Evolutionary conservation across 1,284 basidiomycete genomes (phyloP), one percentile per base, ranked within the genome.

Genomic region (Fomitopsis schrenkii): DNA sequence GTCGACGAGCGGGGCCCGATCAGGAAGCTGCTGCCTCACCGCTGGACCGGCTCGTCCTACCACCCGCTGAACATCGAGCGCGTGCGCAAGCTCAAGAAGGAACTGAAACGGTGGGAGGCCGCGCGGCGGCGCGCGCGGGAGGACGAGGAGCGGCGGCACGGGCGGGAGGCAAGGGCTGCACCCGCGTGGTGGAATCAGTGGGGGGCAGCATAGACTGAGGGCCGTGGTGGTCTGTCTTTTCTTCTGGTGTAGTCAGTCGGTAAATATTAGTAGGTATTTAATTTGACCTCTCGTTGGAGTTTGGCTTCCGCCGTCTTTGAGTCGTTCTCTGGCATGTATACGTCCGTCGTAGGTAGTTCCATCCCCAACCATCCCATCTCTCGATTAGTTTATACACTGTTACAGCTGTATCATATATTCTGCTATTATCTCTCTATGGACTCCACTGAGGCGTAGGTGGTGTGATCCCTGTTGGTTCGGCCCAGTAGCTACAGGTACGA

Each of bases 81-180:
- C 40, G 79, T 87, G 14, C 74, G 80, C 60, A 79, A 80, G 54
- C 76, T 93, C 59, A 80, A 79, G 67, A 73, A 77, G 14, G 91
- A 94, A 77, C 77, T 94, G 30, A 75, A 77, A 35, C 73, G 86
- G 48, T 94, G 91, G 91, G 82, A 84, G 68, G 68, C 73, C 41
- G 85, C 81, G 68, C 76, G 82, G 62, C 57, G 53, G 60, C 62
- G 64, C 57, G 69, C 69, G 50, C 64, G 65, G 38, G 62, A 62
- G 62, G 30, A 40, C 38, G 38, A 40, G 38, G 85, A 81, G 68
- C 76, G 82, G 62, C 57, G 55, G 59, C 62, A 63, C 57, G 69
- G 68, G 50, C 64, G 65, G 41, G 63, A 63, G 63, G 30, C 33
- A 46, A 38, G 52, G 30, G 53, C 38, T 30, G 22, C 46, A 28